Evolutionary conservation across 345 rosid genomes (phyloP).

Genomic region (Luvunga scandens): DNA sequence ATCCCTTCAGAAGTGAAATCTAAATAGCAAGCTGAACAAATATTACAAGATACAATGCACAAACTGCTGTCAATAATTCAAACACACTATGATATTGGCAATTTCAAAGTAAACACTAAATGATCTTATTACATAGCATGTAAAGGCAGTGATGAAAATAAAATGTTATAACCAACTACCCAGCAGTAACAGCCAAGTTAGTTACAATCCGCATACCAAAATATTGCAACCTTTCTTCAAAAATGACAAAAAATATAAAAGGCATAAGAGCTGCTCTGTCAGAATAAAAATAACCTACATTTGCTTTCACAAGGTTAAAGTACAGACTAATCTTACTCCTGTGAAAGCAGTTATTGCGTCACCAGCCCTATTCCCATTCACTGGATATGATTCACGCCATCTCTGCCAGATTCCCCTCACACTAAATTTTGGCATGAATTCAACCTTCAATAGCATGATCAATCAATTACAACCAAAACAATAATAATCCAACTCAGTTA

Average conservation of each 20-base stretch:
- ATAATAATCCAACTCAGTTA: background rate
- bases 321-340: conserved; percentile 59
- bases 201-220: background rate
- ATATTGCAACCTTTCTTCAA: background rate
- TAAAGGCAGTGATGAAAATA: background rate
- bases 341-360: conserved; percentile 82
- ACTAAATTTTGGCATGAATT: conserved; percentile 91
- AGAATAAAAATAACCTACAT: background rate
- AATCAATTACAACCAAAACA: conserved; percentile 12
- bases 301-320: conserved; percentile 4
- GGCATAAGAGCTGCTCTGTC: background rate
- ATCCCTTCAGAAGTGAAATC: background rate
- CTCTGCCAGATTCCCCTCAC: conserved; percentile 94
- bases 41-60: background rate
- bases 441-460: conserved; percentile 58
- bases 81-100: background rate
- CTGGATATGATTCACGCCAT: conserved; percentile 83
- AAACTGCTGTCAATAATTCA: background rate
- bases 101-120: background rate
- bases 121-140: background rate
- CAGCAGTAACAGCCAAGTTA: background rate
- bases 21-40: background rate
- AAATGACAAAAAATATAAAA: background rate
- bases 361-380: conserved; percentile 44
- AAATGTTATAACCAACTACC: conserved; percentile 1